Percentiles rank a stretch among this genome's conserved stretches.
These are phyloP conservation scores for Cordyceps sp. DNA, from an alignment of 2,329 filamentous ascomycete species.

Conservation along the genomic window DNA sequence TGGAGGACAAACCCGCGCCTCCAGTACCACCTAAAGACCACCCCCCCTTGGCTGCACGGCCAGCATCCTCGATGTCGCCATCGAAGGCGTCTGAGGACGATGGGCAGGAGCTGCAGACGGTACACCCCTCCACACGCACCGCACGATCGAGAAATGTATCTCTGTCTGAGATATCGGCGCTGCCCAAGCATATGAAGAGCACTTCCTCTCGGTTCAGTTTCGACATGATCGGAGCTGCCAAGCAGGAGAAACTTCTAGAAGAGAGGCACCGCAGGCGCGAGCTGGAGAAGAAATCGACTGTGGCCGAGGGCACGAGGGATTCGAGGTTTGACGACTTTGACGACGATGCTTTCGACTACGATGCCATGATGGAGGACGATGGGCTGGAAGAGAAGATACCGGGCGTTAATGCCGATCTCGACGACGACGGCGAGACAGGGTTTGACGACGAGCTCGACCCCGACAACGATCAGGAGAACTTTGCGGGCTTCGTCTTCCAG, in stretches of 20 bases:
- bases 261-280: slow-evolving; percentile 55
- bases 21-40: slow-evolving; percentile 23
- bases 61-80: slow-evolving; percentile 8
- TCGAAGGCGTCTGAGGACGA: slow-evolving; percentile 5
- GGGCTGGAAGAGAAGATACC: slow-evolving; percentile 52
- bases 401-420: slow-evolving; percentile 22
- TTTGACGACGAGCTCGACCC: slow-evolving; percentile 21
- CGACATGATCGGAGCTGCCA: slow-evolving; percentile 56
- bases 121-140: slow-evolving; percentile 11
- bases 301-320: slow-evolving; percentile 23
- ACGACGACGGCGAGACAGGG: slow-evolving; percentile 4
- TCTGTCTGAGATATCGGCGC: slow-evolving; percentile 29
- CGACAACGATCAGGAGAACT: slow-evolving; percentile 42
- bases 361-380: slow-evolving; percentile 48
- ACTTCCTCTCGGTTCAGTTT: slow-evolving; percentile 71
- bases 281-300: slow-evolving; percentile 36
- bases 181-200: slow-evolving; percentile 54
- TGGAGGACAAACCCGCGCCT: slow-evolving; percentile 8
- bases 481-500: slow-evolving; percentile 42
- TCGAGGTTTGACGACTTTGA: slow-evolving; percentile 46
- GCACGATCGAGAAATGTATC: slow-evolving; percentile 35
- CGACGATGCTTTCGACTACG: slow-evolving; percentile 42
- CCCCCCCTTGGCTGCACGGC: slow-evolving; percentile 6
- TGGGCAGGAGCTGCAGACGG: slow-evolving; percentile 5
- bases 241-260: slow-evolving; percentile 52